Conservation (phyloP, 2,329 filamentous ascomycete species). For the Zymoseptoria brevis region DNA sequence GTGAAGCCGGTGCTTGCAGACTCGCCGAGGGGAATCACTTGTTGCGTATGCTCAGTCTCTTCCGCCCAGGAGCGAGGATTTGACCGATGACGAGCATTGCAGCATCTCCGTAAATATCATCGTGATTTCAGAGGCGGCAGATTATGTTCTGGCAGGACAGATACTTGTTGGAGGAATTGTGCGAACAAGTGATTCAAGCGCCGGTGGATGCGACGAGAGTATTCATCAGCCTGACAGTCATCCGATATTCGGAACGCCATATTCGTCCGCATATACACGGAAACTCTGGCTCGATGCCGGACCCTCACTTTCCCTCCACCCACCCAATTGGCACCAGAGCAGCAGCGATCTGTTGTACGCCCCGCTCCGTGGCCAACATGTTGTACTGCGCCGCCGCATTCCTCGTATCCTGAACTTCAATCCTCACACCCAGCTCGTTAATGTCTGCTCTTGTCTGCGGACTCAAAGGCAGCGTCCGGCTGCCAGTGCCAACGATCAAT, state of each 20-base stretch:
- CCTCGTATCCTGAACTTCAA: conserved; percentile 84
- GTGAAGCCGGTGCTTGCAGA: not conserved
- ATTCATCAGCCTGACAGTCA: no score
- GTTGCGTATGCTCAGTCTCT: not conserved
- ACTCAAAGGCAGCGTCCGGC: conserved; percentile 65
- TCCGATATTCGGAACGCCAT: no score
- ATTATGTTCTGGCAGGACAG: not conserved
- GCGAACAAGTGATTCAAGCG: no score
- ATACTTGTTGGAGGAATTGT: no score
- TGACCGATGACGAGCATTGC: not conserved
- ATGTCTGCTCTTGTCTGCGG: conserved; percentile 65
- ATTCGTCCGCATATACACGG: not conserved
- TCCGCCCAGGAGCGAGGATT: no score
- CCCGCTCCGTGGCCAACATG: conserved; percentile 85
- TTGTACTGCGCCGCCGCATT: conserved; percentile 96
- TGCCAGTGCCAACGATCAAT: conserved; percentile 79
- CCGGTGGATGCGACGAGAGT: no score
- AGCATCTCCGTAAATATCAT: not conserved
- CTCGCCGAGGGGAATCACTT: not conserved
- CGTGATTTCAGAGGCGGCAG: not conserved
- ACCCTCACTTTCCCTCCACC: conserved; percentile 45
- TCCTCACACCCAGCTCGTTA: conserved; percentile 67
- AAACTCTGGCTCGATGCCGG: not conserved
- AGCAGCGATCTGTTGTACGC: conserved; percentile 75
- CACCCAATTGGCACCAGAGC: conserved; percentile 82